Base-by-base conservation (phyloP, 768 basidiomycete genomes). In the Psilocybe azurescens region DNA sequence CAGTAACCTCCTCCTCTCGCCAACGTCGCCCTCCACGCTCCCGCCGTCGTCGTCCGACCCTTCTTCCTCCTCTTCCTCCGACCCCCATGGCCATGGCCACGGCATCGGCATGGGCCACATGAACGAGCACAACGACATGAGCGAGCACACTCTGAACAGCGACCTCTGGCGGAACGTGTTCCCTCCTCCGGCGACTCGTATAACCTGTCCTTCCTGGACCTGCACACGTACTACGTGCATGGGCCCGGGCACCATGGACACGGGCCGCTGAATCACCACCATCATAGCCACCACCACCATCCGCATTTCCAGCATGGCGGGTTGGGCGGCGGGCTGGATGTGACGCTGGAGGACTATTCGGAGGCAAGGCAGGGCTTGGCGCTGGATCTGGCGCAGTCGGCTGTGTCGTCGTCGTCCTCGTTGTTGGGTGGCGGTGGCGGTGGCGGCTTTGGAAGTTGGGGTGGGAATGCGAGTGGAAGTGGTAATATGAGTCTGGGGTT, bases 161-260 rank as follows among this genome's bases (percentile, higher is more conserved):
- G 54, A 56, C 10, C 49, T 60, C 2, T 62, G 61, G 65, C 65
- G 61, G 47, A 58, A 52, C 20, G 53, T 47, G 46, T 36, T 58
- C 38, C 30, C 53, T 29, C 47, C 14, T 62, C 38, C 1, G 67
- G 67, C 33, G 33, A 66, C 33, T 55, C 57, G 30, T 80, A 86
- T 53, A 82, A 85, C 62, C 73, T 91, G 1, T 85, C 89, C 2
- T 92, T 90, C 74, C 78, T 92, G 58, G 90, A 92, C 70, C 70
- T 92, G 72, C 90, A 92, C 69, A 90, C 87, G 32, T 67, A 65
- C 55, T 53, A 66, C 64, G 44, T 66, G 59, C 57, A 28, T 30
- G 44, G 29, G 30, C 38, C 58, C 53, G 33, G 56, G 53, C 53
- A 20, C 16, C 48, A 51, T 20, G 33, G 33, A 3, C 33, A 36